phyloP scores from a whole-genome alignment of 164 flowering plant genomes.

The Paratinospora sagittata region DNA sequence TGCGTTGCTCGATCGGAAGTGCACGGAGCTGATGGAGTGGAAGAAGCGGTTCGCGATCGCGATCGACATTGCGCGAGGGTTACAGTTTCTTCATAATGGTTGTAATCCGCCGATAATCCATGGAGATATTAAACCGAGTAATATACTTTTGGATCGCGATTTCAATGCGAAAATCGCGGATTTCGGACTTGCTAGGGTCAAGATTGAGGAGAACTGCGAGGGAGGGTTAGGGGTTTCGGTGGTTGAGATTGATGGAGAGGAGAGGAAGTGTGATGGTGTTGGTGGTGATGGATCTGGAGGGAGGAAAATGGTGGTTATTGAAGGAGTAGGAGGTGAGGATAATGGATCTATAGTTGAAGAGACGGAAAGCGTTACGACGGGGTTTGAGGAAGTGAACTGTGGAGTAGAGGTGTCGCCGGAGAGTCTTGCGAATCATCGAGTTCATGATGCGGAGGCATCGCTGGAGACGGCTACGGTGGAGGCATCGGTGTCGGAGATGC shows the following conservation, averaged over 20 bases:
- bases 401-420: constrained; percentile 51
- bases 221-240: constrained; percentile 2
- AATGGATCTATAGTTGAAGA: constrained; percentile 65
- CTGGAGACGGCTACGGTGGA: constrained; percentile 33
- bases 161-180: constrained; percentile 81
- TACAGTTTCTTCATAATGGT: constrained; percentile 50
- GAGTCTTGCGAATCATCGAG: constrained; percentile 33
- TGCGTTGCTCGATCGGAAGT: constrained; percentile 57
- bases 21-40: constrained; percentile 64
- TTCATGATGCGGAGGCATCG: constrained; percentile 34
- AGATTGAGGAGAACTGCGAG: constrained; percentile 30
- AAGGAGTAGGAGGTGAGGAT: constrained; percentile 43
- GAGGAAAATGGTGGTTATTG: constrained; percentile 16
- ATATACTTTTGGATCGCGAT: constrained; percentile 50
- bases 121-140: constrained; percentile 93
- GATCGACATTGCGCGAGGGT: constrained; percentile 46
- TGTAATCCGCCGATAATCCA: constrained; percentile 81
- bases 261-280: neutral
- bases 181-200: constrained; percentile 68
- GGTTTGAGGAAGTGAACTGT: constrained; percentile 43
- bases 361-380: constrained; percentile 58
- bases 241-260: constrained; percentile 21
- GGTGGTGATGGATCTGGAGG: constrained; percentile 16
- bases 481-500: constrained; percentile 46
- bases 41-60: constrained; percentile 42